phyloP scores from a whole-genome alignment of 495 filamentous ascomycete genomes.

The Hypoxylon fuscum region DNA sequence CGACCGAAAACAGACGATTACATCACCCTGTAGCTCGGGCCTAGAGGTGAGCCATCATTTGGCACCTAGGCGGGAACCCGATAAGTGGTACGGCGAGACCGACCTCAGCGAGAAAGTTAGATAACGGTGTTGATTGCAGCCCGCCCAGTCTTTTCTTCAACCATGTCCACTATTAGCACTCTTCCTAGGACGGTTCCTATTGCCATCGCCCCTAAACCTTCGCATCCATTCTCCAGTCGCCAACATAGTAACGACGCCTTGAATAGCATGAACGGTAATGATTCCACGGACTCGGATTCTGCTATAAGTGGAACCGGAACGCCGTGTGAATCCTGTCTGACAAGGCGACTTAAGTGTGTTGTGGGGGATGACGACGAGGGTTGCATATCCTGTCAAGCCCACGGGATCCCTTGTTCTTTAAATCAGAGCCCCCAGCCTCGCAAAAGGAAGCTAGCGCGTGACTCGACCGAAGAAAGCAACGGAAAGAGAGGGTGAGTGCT shows the following conservation, averaged over 20 bases:
- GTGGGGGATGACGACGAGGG: conserved; percentile 75
- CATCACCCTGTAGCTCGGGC: conserved; percentile 24
- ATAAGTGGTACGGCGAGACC: conserved; percentile 24
- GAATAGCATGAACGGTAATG: conserved; percentile 56
- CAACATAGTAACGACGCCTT: conserved; percentile 52
- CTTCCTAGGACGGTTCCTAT: conserved; percentile 65
- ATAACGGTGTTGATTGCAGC: conserved; percentile 12
- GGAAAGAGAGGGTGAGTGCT: conserved; percentile 66
- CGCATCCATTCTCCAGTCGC: conserved; percentile 53
- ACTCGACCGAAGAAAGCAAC: conserved; percentile 64
- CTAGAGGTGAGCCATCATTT: conserved; percentile 26
- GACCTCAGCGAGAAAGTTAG: conserved; percentile 23
- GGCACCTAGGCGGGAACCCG: conserved; percentile 17
- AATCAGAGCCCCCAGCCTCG: conserved; percentile 71
- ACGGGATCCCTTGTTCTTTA: conserved; percentile 70
- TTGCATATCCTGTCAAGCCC: conserved; percentile 70
- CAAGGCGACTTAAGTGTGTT: conserved; percentile 88
- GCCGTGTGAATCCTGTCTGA: conserved; percentile 73
- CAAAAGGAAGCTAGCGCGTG: conserved; percentile 76
- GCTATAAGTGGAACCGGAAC: conserved; percentile 50
- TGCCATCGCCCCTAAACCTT: conserved; percentile 64
- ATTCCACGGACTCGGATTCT: conserved; percentile 61
- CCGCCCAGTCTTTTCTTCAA: conserved; percentile 41
- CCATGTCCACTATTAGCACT: conserved; percentile 59
- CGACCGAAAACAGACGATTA: conserved; percentile 19